phyloP scores from a whole-genome alignment of 202 grass and related monocot genomes.

The Bolboschoenoplectus hybrid region DNA sequence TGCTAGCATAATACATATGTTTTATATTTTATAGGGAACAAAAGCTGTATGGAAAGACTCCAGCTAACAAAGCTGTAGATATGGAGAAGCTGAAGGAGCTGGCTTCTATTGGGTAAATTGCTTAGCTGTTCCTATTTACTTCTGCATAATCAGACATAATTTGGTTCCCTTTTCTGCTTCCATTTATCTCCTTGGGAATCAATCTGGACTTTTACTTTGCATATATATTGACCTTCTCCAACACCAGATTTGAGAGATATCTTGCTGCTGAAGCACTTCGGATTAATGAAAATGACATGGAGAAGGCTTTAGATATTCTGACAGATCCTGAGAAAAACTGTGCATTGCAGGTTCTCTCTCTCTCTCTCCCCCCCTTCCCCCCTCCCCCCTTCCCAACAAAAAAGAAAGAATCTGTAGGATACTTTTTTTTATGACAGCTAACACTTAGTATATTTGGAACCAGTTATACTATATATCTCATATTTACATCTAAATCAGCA shows the following conservation, averaged over 20 bases:
- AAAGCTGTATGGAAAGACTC: conserved; percentile 71
- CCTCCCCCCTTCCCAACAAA: conserved; percentile 20
- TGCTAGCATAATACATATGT: conserved; percentile 8
- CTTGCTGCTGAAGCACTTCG: conserved; percentile 87
- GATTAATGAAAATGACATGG: conserved; percentile 79
- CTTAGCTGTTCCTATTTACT: conserved; percentile 10
- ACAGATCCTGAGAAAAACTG: conserved; percentile 93
- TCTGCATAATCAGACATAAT: conserved; percentile 28
- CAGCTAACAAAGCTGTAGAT: conserved; percentile 80
- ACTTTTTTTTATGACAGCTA: neutral
- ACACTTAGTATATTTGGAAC: neutral
- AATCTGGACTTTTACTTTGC: neutral
- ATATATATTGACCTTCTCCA: conserved; percentile 28
- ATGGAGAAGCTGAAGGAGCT: conserved; percentile 75
- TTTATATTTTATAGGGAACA: conserved; percentile 62
- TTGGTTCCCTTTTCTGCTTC: neutral
- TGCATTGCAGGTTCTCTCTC: conserved; percentile 57
- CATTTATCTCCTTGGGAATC: neutral
- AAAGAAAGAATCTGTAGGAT: neutral
- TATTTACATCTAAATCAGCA: neutral
- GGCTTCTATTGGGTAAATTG: conserved; percentile 70
- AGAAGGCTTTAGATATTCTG: conserved; percentile 82
- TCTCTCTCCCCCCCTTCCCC: conserved; percentile 21
- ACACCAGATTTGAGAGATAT: conserved; percentile 74
- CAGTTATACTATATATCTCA: neutral